Conservation (phyloP, 768 basidiomycete genomes). For the Rhodocollybia butyracea region DNA sequence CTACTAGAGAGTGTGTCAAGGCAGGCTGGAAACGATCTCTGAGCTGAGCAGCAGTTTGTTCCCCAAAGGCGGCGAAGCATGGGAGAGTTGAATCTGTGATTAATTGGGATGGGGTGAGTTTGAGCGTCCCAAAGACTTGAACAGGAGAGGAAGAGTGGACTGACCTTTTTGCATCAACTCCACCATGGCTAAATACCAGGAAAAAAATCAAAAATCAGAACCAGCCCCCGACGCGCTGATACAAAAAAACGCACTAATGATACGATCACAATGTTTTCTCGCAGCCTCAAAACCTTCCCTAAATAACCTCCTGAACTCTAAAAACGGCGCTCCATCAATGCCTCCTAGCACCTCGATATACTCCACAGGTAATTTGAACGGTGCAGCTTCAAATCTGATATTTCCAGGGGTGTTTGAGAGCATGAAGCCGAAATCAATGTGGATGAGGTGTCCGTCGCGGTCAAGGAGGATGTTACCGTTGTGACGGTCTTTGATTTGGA, state of each 20-base stretch:
- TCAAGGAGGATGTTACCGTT: conserved; percentile 98
- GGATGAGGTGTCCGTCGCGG: conserved; percentile 89
- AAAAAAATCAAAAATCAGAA: conserved; percentile 3
- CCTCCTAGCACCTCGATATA: conserved; percentile 97
- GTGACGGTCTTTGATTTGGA: conserved; percentile 98
- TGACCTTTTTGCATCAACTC: conserved; percentile 97
- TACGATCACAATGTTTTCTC: conserved; percentile 93
- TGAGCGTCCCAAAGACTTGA: too few relatives aligned
- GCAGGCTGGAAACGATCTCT: conserved; percentile 93
- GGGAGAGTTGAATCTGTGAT: conserved; percentile 78
- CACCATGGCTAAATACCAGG: conserved; percentile 52
- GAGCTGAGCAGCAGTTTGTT: conserved; percentile 84
- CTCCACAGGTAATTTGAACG: conserved; percentile 93
- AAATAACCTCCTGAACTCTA: conserved; percentile 85
- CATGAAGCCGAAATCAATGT: conserved; percentile 99
- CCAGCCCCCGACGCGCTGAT: not conserved
- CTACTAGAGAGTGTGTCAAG: conserved; percentile 79
- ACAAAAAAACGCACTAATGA: conserved; percentile 65
- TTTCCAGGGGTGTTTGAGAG: conserved; percentile 95
- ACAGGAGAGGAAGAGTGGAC: conserved; percentile 9
- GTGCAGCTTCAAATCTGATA: conserved; percentile 98
- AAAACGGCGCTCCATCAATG: conserved; percentile 66
- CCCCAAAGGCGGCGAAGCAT: conserved; percentile 88
- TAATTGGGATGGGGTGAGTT: conserved; percentile 9
- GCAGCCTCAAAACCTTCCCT: conserved; percentile 92